Evolutionary conservation across 345 rosid species (phyloP).

Genomic region (Camelina hispida): DNA sequence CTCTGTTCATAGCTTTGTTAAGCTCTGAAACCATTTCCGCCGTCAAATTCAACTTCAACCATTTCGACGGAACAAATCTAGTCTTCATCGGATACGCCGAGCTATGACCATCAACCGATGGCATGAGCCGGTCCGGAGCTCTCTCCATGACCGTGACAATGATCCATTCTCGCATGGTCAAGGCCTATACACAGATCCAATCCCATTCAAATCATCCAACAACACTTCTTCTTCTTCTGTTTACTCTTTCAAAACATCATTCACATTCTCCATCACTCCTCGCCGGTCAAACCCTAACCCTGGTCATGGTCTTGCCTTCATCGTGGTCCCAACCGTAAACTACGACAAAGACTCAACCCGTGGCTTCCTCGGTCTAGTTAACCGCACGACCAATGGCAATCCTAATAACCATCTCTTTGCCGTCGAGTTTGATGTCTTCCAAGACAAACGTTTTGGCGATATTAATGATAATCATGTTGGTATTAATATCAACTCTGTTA

Average conservation of each 20-base stretch:
- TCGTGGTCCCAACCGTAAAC: slow-evolving; percentile 21
- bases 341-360: slow-evolving; percentile 24
- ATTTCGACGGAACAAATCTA: slow-evolving; percentile 22
- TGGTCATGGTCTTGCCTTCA: slow-evolving; percentile 29
- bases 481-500: slow-evolving; percentile 36
- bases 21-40: not conserved
- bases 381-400: slow-evolving; percentile 37
- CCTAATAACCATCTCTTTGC: slow-evolving; percentile 33
- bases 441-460: slow-evolving; percentile 35
- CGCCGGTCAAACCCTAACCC: slow-evolving; percentile 21
- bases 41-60: slow-evolving; percentile 32
- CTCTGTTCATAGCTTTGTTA: slow-evolving; percentile 5
- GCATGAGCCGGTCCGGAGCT: slow-evolving; percentile 19
- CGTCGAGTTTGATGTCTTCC: slow-evolving; percentile 31
- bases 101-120: slow-evolving; percentile 19
- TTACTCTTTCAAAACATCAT: slow-evolving; percentile 33
- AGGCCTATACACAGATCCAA: slow-evolving; percentile 24
- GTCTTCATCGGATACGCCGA: slow-evolving; percentile 23
- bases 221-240: slow-evolving; percentile 6
- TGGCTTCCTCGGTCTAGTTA: slow-evolving; percentile 41
- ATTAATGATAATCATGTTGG: slow-evolving; percentile 47
- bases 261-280: slow-evolving; percentile 42
- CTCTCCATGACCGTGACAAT: slow-evolving; percentile 33
- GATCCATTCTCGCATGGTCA: slow-evolving; percentile 35
- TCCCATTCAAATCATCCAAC: slow-evolving; percentile 23